Evolutionary conservation across 768 basidiomycete genomes (phyloP), one percentile per base, ranked within the genome.

Genomic region (Boletus pseudo-olivaceus): DNA sequence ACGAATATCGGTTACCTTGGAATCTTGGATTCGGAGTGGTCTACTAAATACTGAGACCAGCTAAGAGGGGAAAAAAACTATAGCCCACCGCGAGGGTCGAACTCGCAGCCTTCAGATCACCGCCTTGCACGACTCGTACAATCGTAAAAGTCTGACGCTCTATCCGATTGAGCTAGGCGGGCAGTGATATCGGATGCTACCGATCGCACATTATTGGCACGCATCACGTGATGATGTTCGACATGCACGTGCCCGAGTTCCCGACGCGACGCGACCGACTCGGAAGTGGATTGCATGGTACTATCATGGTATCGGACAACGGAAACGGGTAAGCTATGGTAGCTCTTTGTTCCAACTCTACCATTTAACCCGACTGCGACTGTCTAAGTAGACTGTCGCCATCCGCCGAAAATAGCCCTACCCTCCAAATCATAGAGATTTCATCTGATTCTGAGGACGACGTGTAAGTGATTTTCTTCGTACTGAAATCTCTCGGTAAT

Each of bases 31-130:
- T n/a, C n/a, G n/a, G n/a, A 23, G 4, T 4, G 23, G 23, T 23
- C 23, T 23, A 23, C 23, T 23, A 23, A n/a, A n/a, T n/a, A n/a
- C n/a, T n/a, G n/a, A n/a, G 2, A 23, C 23, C 23, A 23, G 23
- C 23, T 23, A n/a, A n/a, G n/a, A n/a, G n/a, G n/a, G n/a, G 23
- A 15, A 37, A 49, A 65, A 70, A 70, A 53, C 9, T 41, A 19
- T 82, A 85, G 84, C 83, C 84, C 84, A 84, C 82, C 84, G 84
- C 84, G 84, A 83, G 84, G 84, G 78, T 86, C 84, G 84, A 86
- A 86, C 84, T 83, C 84, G 84, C 84, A 86, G 82, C 84, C 84
- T 86, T 86, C 82, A 86, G 84, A 86, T 85, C 23, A 12, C 78
- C 77, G 75, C 78, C 62, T 66, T 68, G 66, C 49, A 64, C 61